A percentile compares a stretch with the other conserved stretches of the same genome.
phyloP scores from a whole-genome alignment of 208 protist genomes.

The Leishmania mexicana region DNA sequence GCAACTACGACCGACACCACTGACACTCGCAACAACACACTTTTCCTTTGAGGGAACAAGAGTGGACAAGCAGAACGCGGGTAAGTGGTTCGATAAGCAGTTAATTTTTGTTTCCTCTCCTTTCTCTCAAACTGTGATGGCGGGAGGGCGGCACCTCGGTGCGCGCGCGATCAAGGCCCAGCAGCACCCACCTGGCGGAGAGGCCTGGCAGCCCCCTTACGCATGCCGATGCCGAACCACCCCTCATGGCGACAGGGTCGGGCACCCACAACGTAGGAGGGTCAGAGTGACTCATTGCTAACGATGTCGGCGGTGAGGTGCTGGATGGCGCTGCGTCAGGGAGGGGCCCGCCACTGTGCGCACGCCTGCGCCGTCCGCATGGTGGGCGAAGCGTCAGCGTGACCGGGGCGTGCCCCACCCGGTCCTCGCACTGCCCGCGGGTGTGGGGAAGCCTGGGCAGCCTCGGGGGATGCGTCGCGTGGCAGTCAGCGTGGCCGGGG shows the following conservation, averaged over 20 bases:
- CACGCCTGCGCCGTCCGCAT: neutral
- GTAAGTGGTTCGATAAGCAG: neutral
- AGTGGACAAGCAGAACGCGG: neutral
- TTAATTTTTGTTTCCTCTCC: neutral
- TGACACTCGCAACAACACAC: neutral
- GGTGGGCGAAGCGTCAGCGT: neutral
- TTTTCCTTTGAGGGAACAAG: neutral
- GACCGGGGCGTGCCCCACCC: neutral
- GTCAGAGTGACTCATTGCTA: neutral
- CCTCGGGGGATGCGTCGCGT: neutral
- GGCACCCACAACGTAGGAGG: neutral
- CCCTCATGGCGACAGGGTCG: neutral
- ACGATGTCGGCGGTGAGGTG: neutral
- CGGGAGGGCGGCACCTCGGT: neutral
- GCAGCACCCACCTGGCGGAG: neutral
- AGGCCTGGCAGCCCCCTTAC: neutral
- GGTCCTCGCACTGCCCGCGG: neutral
- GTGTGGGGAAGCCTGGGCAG: neutral
- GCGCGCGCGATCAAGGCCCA: neutral
- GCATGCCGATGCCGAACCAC: neutral
- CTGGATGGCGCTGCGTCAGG: neutral
- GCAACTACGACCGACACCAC: constrained; percentile 52
- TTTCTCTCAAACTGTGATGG: neutral
- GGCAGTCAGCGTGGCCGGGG: neutral
- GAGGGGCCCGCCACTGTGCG: neutral